These are phyloP conservation scores for Microcyclospora pomicola DNA, from an alignment of 2,329 filamentous ascomycete species.

Conservation along the genomic window DNA sequence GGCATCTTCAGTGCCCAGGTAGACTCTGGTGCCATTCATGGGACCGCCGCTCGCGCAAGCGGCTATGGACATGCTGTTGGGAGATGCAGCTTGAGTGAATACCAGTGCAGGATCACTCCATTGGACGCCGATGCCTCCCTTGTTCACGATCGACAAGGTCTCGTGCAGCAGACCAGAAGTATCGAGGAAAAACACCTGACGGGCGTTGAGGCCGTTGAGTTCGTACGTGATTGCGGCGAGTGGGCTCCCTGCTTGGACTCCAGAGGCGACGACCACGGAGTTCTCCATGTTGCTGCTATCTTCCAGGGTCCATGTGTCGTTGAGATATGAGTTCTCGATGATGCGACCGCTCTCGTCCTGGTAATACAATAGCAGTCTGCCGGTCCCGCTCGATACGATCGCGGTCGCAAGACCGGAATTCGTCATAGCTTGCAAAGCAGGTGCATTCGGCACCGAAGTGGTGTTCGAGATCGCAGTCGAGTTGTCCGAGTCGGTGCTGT, in stretches of 20 bases:
- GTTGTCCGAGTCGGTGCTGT: not conserved
- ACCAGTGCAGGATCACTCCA: too few relatives aligned
- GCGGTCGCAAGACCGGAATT: conserved; percentile 8
- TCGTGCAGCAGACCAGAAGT: conserved; percentile 2
- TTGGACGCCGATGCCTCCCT: too few relatives aligned
- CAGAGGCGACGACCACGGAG: conserved; percentile 5
- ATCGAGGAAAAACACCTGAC: conserved; percentile 9
- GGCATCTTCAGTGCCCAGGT: conserved; percentile 8
- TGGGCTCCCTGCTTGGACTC: conserved; percentile 2
- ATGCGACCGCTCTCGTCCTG: conserved; percentile 6
- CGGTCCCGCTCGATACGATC: conserved; percentile 1
- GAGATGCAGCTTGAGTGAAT: not conserved
- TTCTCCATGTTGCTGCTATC: conserved; percentile 1
- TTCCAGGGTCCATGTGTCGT: conserved; percentile 5
- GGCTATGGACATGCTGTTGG: conserved; percentile 4
- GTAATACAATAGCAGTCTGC: conserved; percentile 5
- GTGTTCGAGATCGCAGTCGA: not conserved
- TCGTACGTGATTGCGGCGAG: conserved; percentile 8
- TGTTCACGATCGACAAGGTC: too few relatives aligned
- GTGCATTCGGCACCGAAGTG: not conserved
- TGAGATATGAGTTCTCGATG: conserved; percentile 5
- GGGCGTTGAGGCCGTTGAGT: conserved; percentile 2
- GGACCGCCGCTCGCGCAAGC: conserved; percentile 4
- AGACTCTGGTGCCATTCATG: conserved; percentile 9
- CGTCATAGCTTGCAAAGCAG: conserved; percentile 2